These are phyloP conservation scores for Populus deltoides DNA, from an alignment of 345 rosid species.

Conservation along the genomic window DNA sequence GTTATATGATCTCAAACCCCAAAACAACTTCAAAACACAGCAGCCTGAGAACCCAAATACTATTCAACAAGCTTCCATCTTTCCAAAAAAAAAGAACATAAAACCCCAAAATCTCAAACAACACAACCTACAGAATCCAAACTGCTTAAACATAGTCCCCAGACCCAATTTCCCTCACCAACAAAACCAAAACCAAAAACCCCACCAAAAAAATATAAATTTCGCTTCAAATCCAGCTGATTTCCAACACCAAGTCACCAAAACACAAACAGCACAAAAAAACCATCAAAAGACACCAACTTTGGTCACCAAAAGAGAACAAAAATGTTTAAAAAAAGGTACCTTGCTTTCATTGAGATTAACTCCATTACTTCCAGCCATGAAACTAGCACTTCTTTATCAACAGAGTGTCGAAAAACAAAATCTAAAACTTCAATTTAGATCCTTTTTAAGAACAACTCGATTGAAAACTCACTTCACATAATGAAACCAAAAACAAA, in stretches of 20 bases:
- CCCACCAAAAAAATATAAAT: neutral
- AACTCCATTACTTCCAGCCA: slow-evolving; percentile 73
- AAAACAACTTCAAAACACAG: neutral
- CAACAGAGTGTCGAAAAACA: neutral
- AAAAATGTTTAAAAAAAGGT: neutral
- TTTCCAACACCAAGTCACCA: slow-evolving; percentile 14
- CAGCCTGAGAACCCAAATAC: neutral
- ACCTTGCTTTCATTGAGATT: slow-evolving; percentile 75
- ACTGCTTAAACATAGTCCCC: neutral
- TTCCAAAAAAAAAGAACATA: neutral
- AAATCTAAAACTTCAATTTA: neutral
- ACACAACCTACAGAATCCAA: neutral
- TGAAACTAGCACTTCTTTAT: slow-evolving; percentile 14
- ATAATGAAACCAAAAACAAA: slow-evolving; percentile 2
- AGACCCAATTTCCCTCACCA: neutral
- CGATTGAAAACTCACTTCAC: slow-evolving; percentile 13
- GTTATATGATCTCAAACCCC: slow-evolving; percentile 8
- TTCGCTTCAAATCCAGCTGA: slow-evolving; percentile 7
- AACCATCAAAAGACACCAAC: neutral
- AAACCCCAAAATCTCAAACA: slow-evolving; percentile 7
- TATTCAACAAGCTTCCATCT: slow-evolving; percentile 5
- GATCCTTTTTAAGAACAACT: slow-evolving; percentile 28
- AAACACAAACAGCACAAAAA: slow-evolving; percentile 19
- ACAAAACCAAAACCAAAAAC: neutral
- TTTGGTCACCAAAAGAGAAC: neutral